Evolutionary conservation across 441 rosid species (phyloP).

Genomic region (Arabidopsis lyrata): DNA sequence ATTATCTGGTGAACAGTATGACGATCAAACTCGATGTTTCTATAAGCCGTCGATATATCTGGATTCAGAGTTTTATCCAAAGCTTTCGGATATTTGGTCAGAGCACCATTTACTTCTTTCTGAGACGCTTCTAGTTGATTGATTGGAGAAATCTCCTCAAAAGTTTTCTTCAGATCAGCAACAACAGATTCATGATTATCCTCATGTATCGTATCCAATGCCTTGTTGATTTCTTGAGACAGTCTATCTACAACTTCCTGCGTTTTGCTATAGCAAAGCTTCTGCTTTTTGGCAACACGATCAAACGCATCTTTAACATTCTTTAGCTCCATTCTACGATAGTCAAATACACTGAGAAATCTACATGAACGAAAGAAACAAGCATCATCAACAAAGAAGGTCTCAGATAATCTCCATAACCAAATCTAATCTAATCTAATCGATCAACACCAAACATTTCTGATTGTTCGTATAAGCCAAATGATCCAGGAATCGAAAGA

Average conservation of each 20-base stretch:
- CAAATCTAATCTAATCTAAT: neutral
- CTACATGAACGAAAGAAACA: neutral
- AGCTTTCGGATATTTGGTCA: slow-evolving; percentile 57
- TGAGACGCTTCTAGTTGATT: slow-evolving; percentile 54
- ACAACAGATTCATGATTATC: slow-evolving; percentile 43
- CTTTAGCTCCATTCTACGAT: slow-evolving; percentile 57
- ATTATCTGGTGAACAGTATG: slow-evolving; percentile 51
- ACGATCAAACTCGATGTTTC: slow-evolving; percentile 55
- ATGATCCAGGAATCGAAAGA: neutral
- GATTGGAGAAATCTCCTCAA: slow-evolving; percentile 49
- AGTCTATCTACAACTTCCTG: slow-evolving; percentile 53
- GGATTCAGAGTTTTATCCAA: slow-evolving; percentile 58
- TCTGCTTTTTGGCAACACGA: slow-evolving; percentile 65
- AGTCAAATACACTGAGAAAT: neutral
- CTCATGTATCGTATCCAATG: slow-evolving; percentile 41
- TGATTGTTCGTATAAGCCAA: neutral
- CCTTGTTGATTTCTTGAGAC: slow-evolving; percentile 49
- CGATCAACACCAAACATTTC: neutral
- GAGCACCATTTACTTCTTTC: slow-evolving; percentile 53
- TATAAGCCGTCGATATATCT: slow-evolving; percentile 63
- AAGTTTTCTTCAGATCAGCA: slow-evolving; percentile 49
- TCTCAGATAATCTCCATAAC: neutral
- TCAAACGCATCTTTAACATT: slow-evolving; percentile 62
- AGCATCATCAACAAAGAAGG: neutral
- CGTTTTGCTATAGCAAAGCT: slow-evolving; percentile 50